phyloP scores from a whole-genome alignment of 768 basidiomycete genomes.

The Suillus bovinus region DNA sequence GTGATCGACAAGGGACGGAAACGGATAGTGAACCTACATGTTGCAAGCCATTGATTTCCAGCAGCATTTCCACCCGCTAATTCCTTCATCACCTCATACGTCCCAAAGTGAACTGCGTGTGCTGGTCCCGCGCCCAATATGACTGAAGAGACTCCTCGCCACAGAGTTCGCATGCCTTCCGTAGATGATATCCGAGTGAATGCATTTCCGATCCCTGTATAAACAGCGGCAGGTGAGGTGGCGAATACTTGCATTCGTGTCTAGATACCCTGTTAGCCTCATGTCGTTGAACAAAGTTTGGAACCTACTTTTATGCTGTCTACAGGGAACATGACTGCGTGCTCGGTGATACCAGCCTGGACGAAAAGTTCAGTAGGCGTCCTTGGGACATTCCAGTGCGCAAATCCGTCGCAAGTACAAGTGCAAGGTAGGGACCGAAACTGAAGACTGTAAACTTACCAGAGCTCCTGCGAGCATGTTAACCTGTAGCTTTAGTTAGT shows the following conservation, averaged over 20 bases:
- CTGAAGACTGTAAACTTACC: conserved; percentile 48
- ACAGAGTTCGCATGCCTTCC: conserved; percentile 87
- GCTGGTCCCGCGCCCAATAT: conserved; percentile 97
- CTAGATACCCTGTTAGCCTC: conserved; percentile 40
- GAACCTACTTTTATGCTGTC: conserved; percentile 92
- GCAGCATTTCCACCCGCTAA: conserved; percentile 78
- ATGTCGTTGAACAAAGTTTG: conserved; percentile 7
- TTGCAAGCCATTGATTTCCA: conserved; percentile 84
- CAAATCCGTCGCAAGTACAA: background rate
- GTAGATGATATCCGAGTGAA: conserved; percentile 91
- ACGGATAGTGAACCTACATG: conserved; percentile 57
- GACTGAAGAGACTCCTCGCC: conserved; percentile 96
- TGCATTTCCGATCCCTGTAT: conserved; percentile 88
- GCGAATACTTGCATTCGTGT: conserved; percentile 99
- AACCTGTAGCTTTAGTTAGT: conserved; percentile 50
- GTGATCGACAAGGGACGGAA: conserved; percentile 8
- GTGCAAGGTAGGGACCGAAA: background rate
- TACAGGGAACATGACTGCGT: conserved; percentile 97
- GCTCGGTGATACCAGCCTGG: conserved; percentile 98
- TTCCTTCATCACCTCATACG: conserved; percentile 93
- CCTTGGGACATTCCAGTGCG: background rate
- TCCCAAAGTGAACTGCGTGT: conserved; percentile 97
- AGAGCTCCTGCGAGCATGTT: conserved; percentile 98
- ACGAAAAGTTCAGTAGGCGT: conserved; percentile 19
- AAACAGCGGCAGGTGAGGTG: conserved; percentile 80